Evolutionary conservation across 1,284 basidiomycete genomes (phyloP).

Genomic region (Naganishia liquefaciens): DNA sequence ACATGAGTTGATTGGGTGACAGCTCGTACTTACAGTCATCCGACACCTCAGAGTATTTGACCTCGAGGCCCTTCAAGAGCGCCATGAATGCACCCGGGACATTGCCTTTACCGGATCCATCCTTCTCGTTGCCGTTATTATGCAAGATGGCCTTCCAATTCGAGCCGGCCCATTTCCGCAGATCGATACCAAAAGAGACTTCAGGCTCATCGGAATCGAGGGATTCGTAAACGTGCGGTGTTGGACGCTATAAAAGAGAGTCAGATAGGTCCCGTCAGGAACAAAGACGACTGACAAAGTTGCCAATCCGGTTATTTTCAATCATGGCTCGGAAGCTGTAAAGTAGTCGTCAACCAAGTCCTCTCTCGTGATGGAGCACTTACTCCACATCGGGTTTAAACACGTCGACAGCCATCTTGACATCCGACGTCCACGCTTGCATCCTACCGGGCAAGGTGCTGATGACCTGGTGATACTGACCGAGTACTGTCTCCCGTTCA

Average conservation of each 20-base stretch:
- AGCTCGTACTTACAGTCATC: constrained; percentile 63
- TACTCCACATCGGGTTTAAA: constrained; percentile 83
- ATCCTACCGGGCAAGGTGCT: constrained; percentile 68
- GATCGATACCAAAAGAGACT: constrained; percentile 83
- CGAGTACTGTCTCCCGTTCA: constrained; percentile 60
- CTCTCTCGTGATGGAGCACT: constrained; percentile 39
- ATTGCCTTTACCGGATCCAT: constrained; percentile 42
- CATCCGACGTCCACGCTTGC: constrained; percentile 66
- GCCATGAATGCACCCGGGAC: constrained; percentile 75
- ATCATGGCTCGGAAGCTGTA: constrained; percentile 60
- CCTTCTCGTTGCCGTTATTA: constrained; percentile 60
- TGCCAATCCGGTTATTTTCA: constrained; percentile 83
- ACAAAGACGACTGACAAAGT: constrained; percentile 60
- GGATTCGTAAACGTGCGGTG: constrained; percentile 78
- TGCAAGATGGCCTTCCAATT: constrained; percentile 57
- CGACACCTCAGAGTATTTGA: constrained; percentile 65
- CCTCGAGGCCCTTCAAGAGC: constrained; percentile 65
- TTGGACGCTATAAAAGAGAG: constrained; percentile 57
- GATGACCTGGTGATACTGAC: constrained; percentile 78
- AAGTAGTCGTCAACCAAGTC: constrained; percentile 33
- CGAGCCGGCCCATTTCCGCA: constrained; percentile 75
- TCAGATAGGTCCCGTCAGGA: not conserved
- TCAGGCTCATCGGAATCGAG: constrained; percentile 75
- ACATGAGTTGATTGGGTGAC: too few relatives aligned
- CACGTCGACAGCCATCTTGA: constrained; percentile 71